These are phyloP conservation scores for Ajuga reptans DNA, from an alignment of 305 asterid genomes.

Conservation along the genomic window DNA sequence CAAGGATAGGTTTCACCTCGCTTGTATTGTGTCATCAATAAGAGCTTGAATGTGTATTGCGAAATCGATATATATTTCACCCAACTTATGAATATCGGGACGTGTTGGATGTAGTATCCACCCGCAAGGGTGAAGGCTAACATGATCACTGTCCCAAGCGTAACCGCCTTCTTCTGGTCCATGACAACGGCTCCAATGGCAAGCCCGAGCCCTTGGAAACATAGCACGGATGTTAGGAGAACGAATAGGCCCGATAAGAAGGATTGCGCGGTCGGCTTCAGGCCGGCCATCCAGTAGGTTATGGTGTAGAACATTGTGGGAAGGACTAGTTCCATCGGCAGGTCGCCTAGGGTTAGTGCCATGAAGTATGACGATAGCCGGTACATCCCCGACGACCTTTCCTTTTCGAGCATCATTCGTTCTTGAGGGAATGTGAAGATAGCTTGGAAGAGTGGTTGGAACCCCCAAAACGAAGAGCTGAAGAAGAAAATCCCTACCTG, in stretches of 20 bases:
- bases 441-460: conserved; percentile 65
- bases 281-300: conserved; percentile 76
- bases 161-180: conserved; percentile 56
- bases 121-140: conserved; percentile 46
- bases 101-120: conserved; percentile 64
- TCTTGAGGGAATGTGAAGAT: conserved; percentile 77
- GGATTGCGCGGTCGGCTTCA: conserved; percentile 30
- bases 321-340: conserved; percentile 77
- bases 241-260: conserved; percentile 42
- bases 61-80: conserved; percentile 51
- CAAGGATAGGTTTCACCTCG: conserved; percentile 47
- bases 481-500: conserved; percentile 71
- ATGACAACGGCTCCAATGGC: conserved; percentile 68
- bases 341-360: conserved; percentile 63
- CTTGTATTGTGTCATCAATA: conserved; percentile 43
- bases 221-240: conserved; percentile 43
- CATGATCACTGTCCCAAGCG: conserved; percentile 59
- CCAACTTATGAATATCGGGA: conserved; percentile 59
- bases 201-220: conserved; percentile 63
- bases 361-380: conserved; percentile 71
- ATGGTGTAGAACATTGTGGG: conserved; percentile 51
- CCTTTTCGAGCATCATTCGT: conserved; percentile 58
- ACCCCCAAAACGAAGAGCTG: conserved; percentile 65
- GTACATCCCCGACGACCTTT: conserved; percentile 81
- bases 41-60: conserved; percentile 53